Percentiles rank a stretch among this genome's conserved stretches.
These are phyloP conservation scores for Mucor lusitanicus DNA, from an alignment of 371 early-diverging fungal species.

Conservation along the genomic window DNA sequence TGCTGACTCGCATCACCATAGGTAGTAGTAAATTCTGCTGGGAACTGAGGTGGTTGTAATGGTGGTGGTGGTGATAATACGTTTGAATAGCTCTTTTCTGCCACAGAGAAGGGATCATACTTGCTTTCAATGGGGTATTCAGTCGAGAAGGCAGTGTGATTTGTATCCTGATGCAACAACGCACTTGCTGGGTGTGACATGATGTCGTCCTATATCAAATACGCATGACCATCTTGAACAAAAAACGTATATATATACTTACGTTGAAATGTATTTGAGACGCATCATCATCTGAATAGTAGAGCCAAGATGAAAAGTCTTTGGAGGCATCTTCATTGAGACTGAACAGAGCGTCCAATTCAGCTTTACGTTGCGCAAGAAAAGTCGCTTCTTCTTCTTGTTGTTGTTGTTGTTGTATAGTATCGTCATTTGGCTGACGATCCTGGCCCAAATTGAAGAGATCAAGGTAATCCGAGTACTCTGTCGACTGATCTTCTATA, in stretches of 20 bases:
- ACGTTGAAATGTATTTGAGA: background rate
- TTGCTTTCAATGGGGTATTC: background rate
- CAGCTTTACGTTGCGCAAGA: background rate
- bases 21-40: too few relatives aligned
- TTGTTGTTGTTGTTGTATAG: too few relatives aligned
- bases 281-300: background rate
- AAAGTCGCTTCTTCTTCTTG: background rate
- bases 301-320: background rate
- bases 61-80: too few relatives aligned
- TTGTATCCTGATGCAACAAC: too few relatives aligned
- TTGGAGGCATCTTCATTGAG: background rate
- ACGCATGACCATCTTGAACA: too few relatives aligned
- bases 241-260: too few relatives aligned
- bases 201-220: background rate
- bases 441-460: too few relatives aligned
- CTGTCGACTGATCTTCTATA: too few relatives aligned
- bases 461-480: too few relatives aligned
- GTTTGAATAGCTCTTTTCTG: background rate
- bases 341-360: too few relatives aligned
- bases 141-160: background rate
- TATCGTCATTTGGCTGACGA: background rate
- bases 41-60: too few relatives aligned
- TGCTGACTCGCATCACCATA: too few relatives aligned
- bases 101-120: background rate
- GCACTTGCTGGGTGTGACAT: background rate